These are phyloP conservation scores for Trichoderma pleuroti DNA, from an alignment of 2,329 filamentous ascomycete genomes.

Conservation along the genomic window DNA sequence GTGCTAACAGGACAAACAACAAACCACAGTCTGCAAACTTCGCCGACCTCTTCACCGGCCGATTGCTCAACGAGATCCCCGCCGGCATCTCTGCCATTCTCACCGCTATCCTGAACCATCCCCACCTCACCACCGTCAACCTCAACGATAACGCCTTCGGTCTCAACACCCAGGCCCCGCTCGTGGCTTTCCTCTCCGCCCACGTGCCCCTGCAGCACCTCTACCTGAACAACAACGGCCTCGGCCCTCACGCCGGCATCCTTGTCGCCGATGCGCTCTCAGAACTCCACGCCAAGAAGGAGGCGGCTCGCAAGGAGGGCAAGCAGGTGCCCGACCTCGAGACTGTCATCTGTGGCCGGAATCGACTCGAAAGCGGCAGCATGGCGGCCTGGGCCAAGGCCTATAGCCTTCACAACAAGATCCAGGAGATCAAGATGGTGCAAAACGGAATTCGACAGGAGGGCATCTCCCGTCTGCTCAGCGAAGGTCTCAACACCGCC, in stretches of 20 bases:
- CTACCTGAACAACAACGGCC: conserved; percentile 96
- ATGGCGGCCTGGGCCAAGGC: conserved; percentile 94
- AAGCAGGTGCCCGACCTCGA: conserved; percentile 78
- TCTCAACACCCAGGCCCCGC: conserved; percentile 86
- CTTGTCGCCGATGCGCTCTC: conserved; percentile 85
- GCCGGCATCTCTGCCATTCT: conserved; percentile 82
- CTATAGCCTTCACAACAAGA: conserved; percentile 75
- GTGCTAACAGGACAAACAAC: neutral
- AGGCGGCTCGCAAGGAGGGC: conserved; percentile 66
- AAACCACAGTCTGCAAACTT: conserved; percentile 69
- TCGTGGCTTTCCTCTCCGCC: conserved; percentile 84
- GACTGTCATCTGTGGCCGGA: conserved; percentile 96
- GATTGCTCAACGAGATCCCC: conserved; percentile 89
- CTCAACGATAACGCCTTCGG: conserved; percentile 98
- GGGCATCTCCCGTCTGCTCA: conserved; percentile 78
- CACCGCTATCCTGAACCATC: conserved; percentile 79
- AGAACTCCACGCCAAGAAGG: conserved; percentile 79
- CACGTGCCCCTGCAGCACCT: conserved; percentile 91
- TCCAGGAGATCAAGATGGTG: conserved; percentile 91
- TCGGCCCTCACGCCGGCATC: conserved; percentile 86
- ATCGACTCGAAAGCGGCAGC: conserved; percentile 90
- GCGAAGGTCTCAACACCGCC: conserved; percentile 71
- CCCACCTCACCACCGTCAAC: conserved; percentile 85
- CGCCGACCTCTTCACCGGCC: conserved; percentile 95
- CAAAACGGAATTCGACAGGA: conserved; percentile 97